Conservation (phyloP, 768 basidiomycete species). For the Podaxis rugospora region DNA sequence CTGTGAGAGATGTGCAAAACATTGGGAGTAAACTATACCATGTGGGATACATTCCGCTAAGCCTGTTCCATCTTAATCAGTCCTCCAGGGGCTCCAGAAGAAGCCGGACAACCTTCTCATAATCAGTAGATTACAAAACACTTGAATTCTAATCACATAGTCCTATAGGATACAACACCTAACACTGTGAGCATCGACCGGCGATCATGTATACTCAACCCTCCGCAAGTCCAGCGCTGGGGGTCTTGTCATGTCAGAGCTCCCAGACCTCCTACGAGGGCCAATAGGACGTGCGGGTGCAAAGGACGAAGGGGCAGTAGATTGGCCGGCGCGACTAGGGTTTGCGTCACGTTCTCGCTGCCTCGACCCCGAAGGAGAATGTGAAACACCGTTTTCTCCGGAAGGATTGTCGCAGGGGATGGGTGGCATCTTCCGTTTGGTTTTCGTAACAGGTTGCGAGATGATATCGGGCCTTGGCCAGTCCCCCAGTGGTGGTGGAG, state of each 20-base stretch:
- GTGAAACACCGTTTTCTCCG: not conserved
- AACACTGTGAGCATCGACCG: not conserved
- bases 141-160: not conserved
- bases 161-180: slow-evolving; percentile 2
- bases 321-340: not conserved
- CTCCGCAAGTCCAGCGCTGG: not conserved
- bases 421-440: slow-evolving; percentile 23
- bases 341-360: not conserved
- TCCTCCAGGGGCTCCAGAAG: not conserved
- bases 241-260: not conserved
- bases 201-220: not conserved
- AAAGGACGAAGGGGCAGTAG: not conserved
- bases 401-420: not conserved
- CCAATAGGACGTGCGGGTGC: not conserved
- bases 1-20: too few species aligned
- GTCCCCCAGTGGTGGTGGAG: slow-evolving; percentile 44
- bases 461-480: slow-evolving; percentile 49
- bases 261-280: slow-evolving; percentile 6
- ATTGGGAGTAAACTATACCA: too few species aligned
- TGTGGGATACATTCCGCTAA: too few species aligned
- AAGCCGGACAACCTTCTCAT: not conserved
- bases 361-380: not conserved
- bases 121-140: not conserved
- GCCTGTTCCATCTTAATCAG: not conserved
- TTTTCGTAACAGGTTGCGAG: slow-evolving; percentile 22